Evolutionary conservation across 2,329 filamentous ascomycete genomes (phyloP).

Genomic region (Ascochyta lentis): DNA sequence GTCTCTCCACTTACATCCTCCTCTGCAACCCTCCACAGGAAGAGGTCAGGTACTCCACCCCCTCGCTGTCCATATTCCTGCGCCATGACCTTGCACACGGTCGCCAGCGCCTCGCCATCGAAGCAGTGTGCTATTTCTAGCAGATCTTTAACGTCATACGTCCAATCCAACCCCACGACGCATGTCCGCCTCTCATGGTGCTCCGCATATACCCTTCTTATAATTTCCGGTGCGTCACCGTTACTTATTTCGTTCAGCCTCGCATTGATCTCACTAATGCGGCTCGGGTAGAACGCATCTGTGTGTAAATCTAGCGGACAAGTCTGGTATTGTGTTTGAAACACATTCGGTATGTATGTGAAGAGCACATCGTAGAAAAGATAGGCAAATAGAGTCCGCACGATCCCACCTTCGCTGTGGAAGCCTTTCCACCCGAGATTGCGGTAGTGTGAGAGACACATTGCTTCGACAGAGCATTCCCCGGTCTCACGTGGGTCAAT

Average conservation of each 20-base stretch:
- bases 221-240: slow-evolving; percentile 71
- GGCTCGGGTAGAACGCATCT: slow-evolving; percentile 85
- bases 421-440: slow-evolving; percentile 90
- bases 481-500: slow-evolving; percentile 75
- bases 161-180: slow-evolving; percentile 92
- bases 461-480: slow-evolving; percentile 88
- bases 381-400: slow-evolving; percentile 83
- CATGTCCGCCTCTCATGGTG: slow-evolving; percentile 78
- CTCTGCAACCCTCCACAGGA: slow-evolving; percentile 74
- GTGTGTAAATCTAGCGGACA: slow-evolving; percentile 92
- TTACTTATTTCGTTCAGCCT: slow-evolving; percentile 87
- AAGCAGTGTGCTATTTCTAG: slow-evolving; percentile 81
- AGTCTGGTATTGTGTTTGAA: slow-evolving; percentile 93
- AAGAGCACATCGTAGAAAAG: slow-evolving; percentile 95
- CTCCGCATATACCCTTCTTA: slow-evolving; percentile 71
- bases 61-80: slow-evolving; percentile 91
- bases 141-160: slow-evolving; percentile 79
- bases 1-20: slow-evolving; percentile 4
- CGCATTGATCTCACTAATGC: slow-evolving; percentile 88
- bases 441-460: slow-evolving; percentile 90
- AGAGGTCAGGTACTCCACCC: slow-evolving; percentile 88
- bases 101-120: slow-evolving; percentile 77
- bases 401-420: slow-evolving; percentile 88
- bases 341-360: slow-evolving; percentile 92
- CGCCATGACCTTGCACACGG: slow-evolving; percentile 90